These are phyloP conservation scores for Phytophthora hibernalis DNA, from an alignment of 352 stramenopile species.

Conservation along the genomic window DNA sequence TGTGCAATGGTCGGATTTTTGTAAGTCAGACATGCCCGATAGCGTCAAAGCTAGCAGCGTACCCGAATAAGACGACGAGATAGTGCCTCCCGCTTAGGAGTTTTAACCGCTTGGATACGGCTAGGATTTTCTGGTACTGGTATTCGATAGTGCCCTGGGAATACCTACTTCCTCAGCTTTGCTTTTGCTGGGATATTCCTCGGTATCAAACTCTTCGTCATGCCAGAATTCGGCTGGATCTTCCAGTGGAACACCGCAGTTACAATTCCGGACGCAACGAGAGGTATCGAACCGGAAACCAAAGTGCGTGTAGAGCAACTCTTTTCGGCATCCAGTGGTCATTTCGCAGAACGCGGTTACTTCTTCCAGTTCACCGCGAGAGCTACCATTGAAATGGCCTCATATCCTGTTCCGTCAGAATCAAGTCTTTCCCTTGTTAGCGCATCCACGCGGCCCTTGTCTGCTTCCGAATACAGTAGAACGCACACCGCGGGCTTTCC, in stretches of 20 bases:
- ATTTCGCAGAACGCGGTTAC: conserved; percentile 63
- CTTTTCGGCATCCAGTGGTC: conserved; percentile 58
- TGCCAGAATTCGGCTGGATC: conserved; percentile 6
- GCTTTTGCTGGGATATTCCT: not conserved
- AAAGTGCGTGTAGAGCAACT: conserved; percentile 66
- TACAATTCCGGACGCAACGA: conserved; percentile 62
- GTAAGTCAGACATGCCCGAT: not conserved
- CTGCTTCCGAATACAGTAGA: conserved; percentile 63
- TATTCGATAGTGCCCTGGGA: conserved; percentile 55
- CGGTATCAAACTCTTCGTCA: conserved; percentile 13
- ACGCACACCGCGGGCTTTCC: conserved; percentile 59
- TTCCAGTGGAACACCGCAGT: conserved; percentile 51
- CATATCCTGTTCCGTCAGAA: conserved; percentile 24
- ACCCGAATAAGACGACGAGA: conserved; percentile 58
- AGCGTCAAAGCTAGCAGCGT: conserved; percentile 1
- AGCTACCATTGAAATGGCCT: conserved; percentile 43
- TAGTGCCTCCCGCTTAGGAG: conserved; percentile 67
- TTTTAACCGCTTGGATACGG: conserved; percentile 46
- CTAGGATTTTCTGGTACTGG: conserved; percentile 63
- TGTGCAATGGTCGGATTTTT: conserved; percentile 18
- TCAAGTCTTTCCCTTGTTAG: conserved; percentile 54
- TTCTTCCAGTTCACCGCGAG: conserved; percentile 54
- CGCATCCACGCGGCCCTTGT: conserved; percentile 59
- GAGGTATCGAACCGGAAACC: conserved; percentile 50
- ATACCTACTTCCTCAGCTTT: conserved; percentile 14